Percentiles rank a stretch among this genome's conserved stretches.
Evolutionary conservation across 2,329 filamentous ascomycete species (phyloP).

Genomic region (Pseudodiploospora longispora): DNA sequence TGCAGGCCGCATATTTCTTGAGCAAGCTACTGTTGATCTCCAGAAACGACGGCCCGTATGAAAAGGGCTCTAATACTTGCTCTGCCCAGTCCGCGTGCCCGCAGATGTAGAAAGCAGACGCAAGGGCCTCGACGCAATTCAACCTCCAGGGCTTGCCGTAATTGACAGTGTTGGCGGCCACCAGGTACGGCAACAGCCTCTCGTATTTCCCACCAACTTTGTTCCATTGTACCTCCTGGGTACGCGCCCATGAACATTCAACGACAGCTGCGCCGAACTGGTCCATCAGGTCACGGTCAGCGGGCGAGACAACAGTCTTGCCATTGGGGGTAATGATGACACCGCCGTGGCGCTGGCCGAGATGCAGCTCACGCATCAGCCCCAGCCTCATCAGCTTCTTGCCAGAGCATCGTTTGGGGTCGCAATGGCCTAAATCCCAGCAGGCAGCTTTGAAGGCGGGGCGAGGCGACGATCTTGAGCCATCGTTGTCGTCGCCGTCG

Average conservation of each 20-base stretch:
- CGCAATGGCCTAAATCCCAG: slow-evolving; percentile 97
- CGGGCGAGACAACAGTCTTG: slow-evolving; percentile 74
- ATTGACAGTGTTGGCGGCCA: slow-evolving; percentile 94
- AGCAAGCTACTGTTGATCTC: slow-evolving; percentile 82
- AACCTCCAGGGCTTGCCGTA: slow-evolving; percentile 92
- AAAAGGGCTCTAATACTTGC: slow-evolving; percentile 73
- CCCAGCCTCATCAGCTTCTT: slow-evolving; percentile 90
- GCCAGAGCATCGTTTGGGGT: slow-evolving; percentile 91
- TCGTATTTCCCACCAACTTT: slow-evolving; percentile 93
- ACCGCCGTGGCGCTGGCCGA: slow-evolving; percentile 86
- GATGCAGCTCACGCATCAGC: slow-evolving; percentile 83
- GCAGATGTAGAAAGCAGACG: slow-evolving; percentile 88
- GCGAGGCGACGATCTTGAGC: slow-evolving; percentile 21
- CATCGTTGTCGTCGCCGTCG: slow-evolving; percentile 29
- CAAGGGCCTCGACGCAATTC: slow-evolving; percentile 93
- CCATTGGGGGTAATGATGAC: slow-evolving; percentile 95
- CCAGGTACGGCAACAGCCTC: slow-evolving; percentile 83
- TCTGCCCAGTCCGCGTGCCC: slow-evolving; percentile 87
- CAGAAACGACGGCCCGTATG: slow-evolving; percentile 80
- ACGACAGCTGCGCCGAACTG: slow-evolving; percentile 91
- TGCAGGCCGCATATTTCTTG: slow-evolving; percentile 76
- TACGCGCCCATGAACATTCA: slow-evolving; percentile 93
- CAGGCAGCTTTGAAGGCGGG: slow-evolving; percentile 82
- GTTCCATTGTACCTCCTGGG: slow-evolving; percentile 81
- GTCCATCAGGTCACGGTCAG: slow-evolving; percentile 73